These are phyloP conservation scores for Kodamaea plutei DNA, from an alignment of 1,139 yeast genomes.

Conservation along the genomic window DNA sequence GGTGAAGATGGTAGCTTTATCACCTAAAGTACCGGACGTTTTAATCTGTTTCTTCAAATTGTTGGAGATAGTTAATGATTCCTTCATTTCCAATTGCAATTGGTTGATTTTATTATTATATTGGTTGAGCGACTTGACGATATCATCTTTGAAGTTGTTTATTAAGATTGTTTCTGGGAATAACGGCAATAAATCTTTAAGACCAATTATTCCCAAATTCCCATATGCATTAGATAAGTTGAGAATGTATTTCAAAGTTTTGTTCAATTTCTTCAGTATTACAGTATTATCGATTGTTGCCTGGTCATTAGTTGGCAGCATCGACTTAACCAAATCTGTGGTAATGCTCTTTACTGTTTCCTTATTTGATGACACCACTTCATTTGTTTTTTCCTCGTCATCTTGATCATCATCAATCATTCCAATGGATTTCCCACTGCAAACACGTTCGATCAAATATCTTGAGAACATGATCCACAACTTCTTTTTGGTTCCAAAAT, in stretches of 20 bases:
- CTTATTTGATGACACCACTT: slow-evolving; percentile 3
- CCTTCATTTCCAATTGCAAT: slow-evolving; percentile 72
- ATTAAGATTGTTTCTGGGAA: slow-evolving; percentile 82
- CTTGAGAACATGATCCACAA: slow-evolving; percentile 72
- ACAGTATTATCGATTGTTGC: not conserved
- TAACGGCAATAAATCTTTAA: slow-evolving; percentile 79
- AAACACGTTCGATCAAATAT: slow-evolving; percentile 46
- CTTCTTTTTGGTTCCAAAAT: slow-evolving; percentile 52
- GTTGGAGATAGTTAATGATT: slow-evolving; percentile 61
- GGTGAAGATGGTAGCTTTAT: slow-evolving; percentile 27
- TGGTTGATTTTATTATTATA: slow-evolving; percentile 63
- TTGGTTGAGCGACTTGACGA: slow-evolving; percentile 70
- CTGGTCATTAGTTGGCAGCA: slow-evolving; percentile 1
- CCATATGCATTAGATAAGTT: slow-evolving; percentile 33
- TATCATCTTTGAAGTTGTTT: slow-evolving; percentile 79
- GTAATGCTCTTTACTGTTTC: slow-evolving; percentile 8
- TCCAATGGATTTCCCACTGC: slow-evolving; percentile 23
- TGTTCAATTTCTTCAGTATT: slow-evolving; percentile 19
- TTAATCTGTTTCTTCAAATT: slow-evolving; percentile 58
- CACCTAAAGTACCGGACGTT: slow-evolving; percentile 44
- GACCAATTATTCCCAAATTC: slow-evolving; percentile 37
- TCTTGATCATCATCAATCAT: slow-evolving; percentile 15
- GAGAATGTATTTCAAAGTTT: slow-evolving; percentile 37
- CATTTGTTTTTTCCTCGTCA: slow-evolving; percentile 5
- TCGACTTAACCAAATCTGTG: slow-evolving; percentile 8